Conservation (phyloP, 768 basidiomycete genomes). For the Suillus bovinus region DNA sequence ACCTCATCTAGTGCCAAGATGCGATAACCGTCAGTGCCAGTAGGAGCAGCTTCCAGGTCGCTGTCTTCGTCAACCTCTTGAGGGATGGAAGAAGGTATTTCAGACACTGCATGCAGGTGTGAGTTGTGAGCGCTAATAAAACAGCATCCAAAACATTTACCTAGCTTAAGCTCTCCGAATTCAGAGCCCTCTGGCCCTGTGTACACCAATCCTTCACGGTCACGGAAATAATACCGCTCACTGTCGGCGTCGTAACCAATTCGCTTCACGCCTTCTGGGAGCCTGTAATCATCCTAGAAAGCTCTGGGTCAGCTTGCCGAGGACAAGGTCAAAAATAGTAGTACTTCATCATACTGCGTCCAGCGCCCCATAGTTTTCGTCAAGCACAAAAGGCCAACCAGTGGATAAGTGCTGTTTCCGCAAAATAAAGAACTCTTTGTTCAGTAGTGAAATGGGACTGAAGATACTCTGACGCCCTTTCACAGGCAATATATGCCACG, state of each 20-base stretch:
- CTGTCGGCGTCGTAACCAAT: conserved; percentile 79
- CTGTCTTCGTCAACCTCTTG: conserved; percentile 34
- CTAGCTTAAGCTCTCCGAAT: conserved; percentile 52
- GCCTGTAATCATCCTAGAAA: conserved; percentile 49
- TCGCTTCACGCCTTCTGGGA: conserved; percentile 56
- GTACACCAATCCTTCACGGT: conserved; percentile 51
- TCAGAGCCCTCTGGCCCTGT: conserved; percentile 62
- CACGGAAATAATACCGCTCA: conserved; percentile 64
- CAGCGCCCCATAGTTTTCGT: conserved; percentile 35
- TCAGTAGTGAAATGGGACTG: background rate
- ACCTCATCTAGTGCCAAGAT: conserved; percentile 54
- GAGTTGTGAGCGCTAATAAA: background rate
- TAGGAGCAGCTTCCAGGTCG: conserved; percentile 58
- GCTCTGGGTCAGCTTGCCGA: conserved; percentile 4
- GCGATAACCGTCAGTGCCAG: conserved; percentile 57
- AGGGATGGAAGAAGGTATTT: conserved; percentile 28
- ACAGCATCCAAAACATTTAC: conserved; percentile 25
- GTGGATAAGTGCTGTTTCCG: conserved; percentile 7
- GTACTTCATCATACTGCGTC: conserved; percentile 38
- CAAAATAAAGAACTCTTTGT: conserved; percentile 2
- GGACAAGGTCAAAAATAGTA: background rate
- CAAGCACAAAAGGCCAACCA: conserved; percentile 23
- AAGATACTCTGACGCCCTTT: background rate
- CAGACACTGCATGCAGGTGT: conserved; percentile 25
- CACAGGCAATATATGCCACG: conserved; percentile 9